Conservation (phyloP, 257 asterid genomes). For the Agastache rugosa region DNA sequence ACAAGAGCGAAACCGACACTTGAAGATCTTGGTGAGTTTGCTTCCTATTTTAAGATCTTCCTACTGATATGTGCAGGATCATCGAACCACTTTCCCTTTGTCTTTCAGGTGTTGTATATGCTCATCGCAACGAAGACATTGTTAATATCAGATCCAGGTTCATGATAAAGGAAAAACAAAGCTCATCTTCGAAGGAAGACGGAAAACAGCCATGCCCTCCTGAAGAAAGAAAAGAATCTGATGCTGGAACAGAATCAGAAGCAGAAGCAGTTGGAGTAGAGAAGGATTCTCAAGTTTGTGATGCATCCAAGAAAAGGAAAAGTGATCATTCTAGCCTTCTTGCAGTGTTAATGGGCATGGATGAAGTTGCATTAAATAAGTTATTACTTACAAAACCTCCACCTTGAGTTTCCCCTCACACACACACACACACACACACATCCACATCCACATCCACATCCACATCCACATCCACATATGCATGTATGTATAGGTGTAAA, state of each 20-base stretch:
- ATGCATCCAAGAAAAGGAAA: constrained; percentile 52
- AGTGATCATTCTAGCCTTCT: constrained; percentile 57
- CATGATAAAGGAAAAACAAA: constrained; percentile 34
- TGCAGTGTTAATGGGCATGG: constrained; percentile 74
- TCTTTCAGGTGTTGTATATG: constrained; percentile 76
- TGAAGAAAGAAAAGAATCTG: constrained; percentile 40
- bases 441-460: too few relatives aligned
- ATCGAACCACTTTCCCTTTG: not conserved
- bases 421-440: too few relatives aligned
- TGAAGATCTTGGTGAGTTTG: constrained; percentile 74
- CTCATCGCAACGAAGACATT: constrained; percentile 87
- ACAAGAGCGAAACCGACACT: constrained; percentile 44
- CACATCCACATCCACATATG: too few relatives aligned
- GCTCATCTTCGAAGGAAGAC: constrained; percentile 27
- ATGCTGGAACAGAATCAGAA: constrained; percentile 30
- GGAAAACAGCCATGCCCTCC: constrained; percentile 35
- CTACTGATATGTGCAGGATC: not conserved
- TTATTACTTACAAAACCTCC: constrained; percentile 55
- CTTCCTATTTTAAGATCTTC: not conserved
- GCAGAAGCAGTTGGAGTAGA: constrained; percentile 33
- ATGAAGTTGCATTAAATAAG: constrained; percentile 67
- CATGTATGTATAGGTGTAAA: too few relatives aligned
- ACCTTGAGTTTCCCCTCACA: not conserved
- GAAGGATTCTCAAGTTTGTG: constrained; percentile 38
- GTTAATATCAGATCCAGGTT: constrained; percentile 61